phyloP scores from a whole-genome alignment of 2,329 filamentous ascomycete species.

The Trichoderma sp. region DNA sequence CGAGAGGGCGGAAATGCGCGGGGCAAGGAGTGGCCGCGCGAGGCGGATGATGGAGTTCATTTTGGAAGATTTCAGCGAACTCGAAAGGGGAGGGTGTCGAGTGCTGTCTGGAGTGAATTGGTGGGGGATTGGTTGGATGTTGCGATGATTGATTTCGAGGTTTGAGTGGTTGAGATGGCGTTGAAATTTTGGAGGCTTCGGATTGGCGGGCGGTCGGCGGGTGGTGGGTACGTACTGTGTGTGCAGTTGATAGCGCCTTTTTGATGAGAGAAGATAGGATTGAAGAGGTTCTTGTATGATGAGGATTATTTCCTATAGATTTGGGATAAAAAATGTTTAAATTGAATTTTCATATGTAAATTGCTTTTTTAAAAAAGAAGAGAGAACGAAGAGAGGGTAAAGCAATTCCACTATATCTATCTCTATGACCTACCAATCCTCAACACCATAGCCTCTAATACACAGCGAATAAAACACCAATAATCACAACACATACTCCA shows the following conservation, averaged over 20 bases:
- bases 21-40: conserved; percentile 30
- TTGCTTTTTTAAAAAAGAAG: neutral
- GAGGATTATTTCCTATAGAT: neutral
- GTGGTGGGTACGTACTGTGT: neutral
- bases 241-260: neutral
- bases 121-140: neutral
- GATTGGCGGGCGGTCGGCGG: neutral
- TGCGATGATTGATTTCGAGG: neutral
- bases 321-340: neutral
- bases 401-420: neutral
- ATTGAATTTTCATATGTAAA: neutral
- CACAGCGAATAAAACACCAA: neutral
- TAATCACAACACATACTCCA: neutral
- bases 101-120: neutral
- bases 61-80: neutral
- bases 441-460: neutral
- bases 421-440: neutral
- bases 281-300: neutral
- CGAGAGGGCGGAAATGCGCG: conserved; percentile 24
- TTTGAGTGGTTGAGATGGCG: neutral
- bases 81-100: neutral
- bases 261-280: neutral
- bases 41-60: conserved; percentile 33
- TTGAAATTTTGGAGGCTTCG: conserved; percentile 17
- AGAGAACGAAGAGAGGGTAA: neutral